Evolutionary conservation across 2,329 filamentous ascomycete genomes (phyloP), one percentile per base, ranked within the genome.

Genomic region (Eutypa lata): DNA sequence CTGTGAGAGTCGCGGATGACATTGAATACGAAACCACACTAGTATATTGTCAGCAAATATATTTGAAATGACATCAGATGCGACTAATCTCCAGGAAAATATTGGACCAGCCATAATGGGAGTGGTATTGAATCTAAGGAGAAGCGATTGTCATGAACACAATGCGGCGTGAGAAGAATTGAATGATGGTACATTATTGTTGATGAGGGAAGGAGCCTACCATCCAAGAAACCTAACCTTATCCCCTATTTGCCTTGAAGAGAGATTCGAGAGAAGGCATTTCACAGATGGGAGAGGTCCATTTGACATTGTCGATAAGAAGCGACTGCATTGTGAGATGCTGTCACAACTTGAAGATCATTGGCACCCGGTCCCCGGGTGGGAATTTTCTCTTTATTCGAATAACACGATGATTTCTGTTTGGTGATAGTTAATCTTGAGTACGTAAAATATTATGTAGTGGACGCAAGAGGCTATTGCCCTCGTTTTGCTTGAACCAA

Each of bases 221-320:
- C 92, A 97, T 71, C 91, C 92, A 48, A 97, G 73, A 70, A 97
- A 96, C 56, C 93, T 87, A 55, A 97, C 87, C 73, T 97, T 97
- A n/a, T 84, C 82, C 40, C 82, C 82, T 14, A 74, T 58, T n/a
- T 73, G 65, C 47, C 75, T 74, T 48, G 66, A 65, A 3, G 79
- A 73, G 14, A 92, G 72, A 52, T 81, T 75, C 14, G 81, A 83
- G 51, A 93, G 76, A 54, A 91, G 83, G 54, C 86, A 83, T 40
- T 86, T 75, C 53, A 73, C 76, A 21, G 86, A 87, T 7, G 90
- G 81, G 31, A 83, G 73, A 26, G 89, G 88, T 8, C 80, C 82
- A 56, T 71, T 72, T 19, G 78, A 80, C 80, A 82, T 83, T 49
- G 16, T 48, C 18, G 33, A 26, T 7, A 44, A 13, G 44, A 24